A percentile compares a stretch with the other conserved stretches of the same genome.
Conservation (phyloP, 306 rosid genomes). For the Dicorynia guianensis region DNA sequence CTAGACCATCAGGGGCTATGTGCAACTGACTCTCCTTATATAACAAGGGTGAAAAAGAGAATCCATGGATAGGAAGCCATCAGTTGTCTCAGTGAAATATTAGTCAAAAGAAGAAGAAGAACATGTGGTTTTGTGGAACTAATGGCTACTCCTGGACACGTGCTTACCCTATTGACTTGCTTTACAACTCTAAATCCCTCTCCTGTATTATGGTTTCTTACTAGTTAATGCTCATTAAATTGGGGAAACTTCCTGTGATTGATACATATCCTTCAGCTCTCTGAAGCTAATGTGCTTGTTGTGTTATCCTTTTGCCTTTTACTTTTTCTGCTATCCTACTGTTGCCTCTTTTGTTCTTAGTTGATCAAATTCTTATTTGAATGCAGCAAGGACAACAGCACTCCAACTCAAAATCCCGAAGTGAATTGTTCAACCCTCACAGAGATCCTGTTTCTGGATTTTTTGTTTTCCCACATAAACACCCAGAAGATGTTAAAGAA, state of each 20-base stretch:
- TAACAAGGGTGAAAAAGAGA: not conserved
- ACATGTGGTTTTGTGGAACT: conserved; percentile 1
- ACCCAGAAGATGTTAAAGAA: conserved; percentile 55
- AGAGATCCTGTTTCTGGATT: conserved; percentile 70
- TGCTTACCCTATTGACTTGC: not conserved
- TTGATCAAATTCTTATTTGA: conserved; percentile 29
- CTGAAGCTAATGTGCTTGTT: not conserved
- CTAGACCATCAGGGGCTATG: not conserved
- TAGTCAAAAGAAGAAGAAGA: not conserved
- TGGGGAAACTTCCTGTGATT: not conserved
- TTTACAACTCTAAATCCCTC: not conserved
- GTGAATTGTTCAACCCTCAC: conserved; percentile 54
- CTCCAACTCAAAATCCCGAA: conserved; percentile 53
- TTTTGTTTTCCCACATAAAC: conserved; percentile 60
- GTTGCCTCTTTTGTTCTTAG: conserved; percentile 16
- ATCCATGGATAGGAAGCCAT: not conserved
- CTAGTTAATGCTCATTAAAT: conserved; percentile 17
- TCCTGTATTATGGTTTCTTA: not conserved
- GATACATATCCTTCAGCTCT: not conserved
- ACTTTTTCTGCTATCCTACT: not conserved
- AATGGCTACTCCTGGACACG: not conserved
- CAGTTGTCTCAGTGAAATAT: not conserved
- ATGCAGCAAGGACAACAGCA: conserved; percentile 67
- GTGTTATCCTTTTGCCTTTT: not conserved
- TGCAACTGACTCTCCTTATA: not conserved